Conservation (phyloP, 768 basidiomycete species). For the Psilocybe azurescens region DNA sequence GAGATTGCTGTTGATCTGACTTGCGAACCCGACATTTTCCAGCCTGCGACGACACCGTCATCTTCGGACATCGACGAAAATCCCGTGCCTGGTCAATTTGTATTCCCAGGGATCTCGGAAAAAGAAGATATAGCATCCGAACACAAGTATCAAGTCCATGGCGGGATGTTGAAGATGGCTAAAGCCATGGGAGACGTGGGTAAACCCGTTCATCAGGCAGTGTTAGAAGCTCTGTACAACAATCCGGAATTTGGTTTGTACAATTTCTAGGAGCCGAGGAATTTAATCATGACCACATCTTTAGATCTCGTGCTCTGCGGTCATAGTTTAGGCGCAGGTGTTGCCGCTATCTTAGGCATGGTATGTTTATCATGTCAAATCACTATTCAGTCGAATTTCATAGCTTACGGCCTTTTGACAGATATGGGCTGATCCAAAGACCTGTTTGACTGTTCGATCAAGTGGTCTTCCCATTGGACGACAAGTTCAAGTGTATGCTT, state of each 20-base stretch:
- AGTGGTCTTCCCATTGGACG: slow-evolving; percentile 74
- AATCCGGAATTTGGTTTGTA: slow-evolving; percentile 77
- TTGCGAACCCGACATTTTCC: slow-evolving; percentile 75
- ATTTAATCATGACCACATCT: background rate
- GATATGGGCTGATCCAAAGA: slow-evolving; percentile 89
- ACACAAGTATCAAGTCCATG: slow-evolving; percentile 67
- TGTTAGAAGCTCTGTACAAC: slow-evolving; percentile 66
- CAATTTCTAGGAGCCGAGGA: background rate
- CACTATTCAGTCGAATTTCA: background rate
- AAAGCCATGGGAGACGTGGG: slow-evolving; percentile 77
- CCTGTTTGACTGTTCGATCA: slow-evolving; percentile 69
- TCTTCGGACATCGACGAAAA: slow-evolving; percentile 35
- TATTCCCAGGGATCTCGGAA: slow-evolving; percentile 37
- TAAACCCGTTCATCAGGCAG: slow-evolving; percentile 78
- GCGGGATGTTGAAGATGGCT: slow-evolving; percentile 83
- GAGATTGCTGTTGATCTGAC: slow-evolving; percentile 87
- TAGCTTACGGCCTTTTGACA: slow-evolving; percentile 28
- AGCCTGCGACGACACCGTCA: slow-evolving; percentile 49
- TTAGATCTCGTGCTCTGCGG: slow-evolving; percentile 79
- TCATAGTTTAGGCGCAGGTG: slow-evolving; percentile 85
- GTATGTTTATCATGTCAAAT: slow-evolving; percentile 35
- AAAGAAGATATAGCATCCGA: slow-evolving; percentile 24
- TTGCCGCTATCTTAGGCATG: slow-evolving; percentile 75
- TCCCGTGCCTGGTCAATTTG: slow-evolving; percentile 40
- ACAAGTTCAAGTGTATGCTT: slow-evolving; percentile 75